Base-by-base conservation (phyloP, 208 protist species). In the Crithidia brevicula region DNA sequence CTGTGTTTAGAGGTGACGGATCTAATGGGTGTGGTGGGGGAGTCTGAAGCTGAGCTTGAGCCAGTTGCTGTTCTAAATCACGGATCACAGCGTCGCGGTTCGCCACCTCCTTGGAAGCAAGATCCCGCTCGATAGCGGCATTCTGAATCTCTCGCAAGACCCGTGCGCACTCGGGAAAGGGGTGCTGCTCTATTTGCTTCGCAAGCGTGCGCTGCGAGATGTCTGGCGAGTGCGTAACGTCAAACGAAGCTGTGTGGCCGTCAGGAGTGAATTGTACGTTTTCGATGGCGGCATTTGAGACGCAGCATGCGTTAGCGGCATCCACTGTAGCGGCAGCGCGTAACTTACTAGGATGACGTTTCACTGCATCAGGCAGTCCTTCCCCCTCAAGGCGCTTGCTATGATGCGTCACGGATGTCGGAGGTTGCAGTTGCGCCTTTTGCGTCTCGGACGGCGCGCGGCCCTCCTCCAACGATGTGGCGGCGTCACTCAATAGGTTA, bases 141-240 rank as follows among this genome's bases (percentile, higher is more conserved):
- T 38, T 11, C 11, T 16, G 28, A 11, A 42, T 13, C 3, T 66
- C 28, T 27, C 47, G 46, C 13, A 23, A 31, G 0, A 54, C 25
- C 5, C 34, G 36, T 33, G 25, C 46, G 15, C 60, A 56, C 22
- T 66, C 60, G 15, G 13, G 25, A 33, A 66, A 66, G 13, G 31
- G 7, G 3, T 20, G 4, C 16, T 23, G 16, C 15, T 10, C 16
- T n/a, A 66, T 42, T 4, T 25, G 43, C 18, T 8, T 15, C n/a
- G 36, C 60, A 6, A 66, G 60, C 5, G 20, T 16, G 13, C 0
- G 33, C 60, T 66, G 18, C 22, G 60, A 27, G 6, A 66, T 25
- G 0, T 66, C 2, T 3, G 22, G 6, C 6, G 46, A 20, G 50
- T 66, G 60, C n/a, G 11, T 34, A 18, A 66, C 60, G 33, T 31